These are phyloP conservation scores for Fomes fomentarius DNA, from an alignment of 1,284 basidiomycete genomes.

Conservation along the genomic window DNA sequence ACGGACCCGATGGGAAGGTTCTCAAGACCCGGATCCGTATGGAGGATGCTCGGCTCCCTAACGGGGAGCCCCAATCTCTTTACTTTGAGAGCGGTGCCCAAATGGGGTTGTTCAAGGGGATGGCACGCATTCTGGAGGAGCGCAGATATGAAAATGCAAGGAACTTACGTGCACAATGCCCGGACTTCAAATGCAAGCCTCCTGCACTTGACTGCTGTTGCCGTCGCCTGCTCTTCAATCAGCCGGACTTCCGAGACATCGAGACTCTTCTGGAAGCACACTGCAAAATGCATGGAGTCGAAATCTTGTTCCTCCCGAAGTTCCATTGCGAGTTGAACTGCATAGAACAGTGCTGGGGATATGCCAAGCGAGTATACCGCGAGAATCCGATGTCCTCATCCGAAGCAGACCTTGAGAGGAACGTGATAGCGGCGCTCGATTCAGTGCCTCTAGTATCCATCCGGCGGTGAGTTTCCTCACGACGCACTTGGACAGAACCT, in stretches of 20 bases:
- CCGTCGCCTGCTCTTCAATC: neutral
- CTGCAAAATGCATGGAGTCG: neutral
- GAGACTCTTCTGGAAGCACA: neutral
- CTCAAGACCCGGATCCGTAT: too few species aligned
- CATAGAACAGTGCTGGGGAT: slow-evolving; percentile 29
- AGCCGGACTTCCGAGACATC: slow-evolving; percentile 5
- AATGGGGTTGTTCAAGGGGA: slow-evolving; percentile 8
- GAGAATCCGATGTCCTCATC: slow-evolving; percentile 2
- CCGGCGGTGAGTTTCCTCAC: neutral
- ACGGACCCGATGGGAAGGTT: too few species aligned
- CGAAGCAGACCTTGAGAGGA: slow-evolving; percentile 16
- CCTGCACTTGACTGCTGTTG: slow-evolving; percentile 1
- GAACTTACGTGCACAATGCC: neutral
- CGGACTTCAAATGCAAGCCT: slow-evolving; percentile 4
- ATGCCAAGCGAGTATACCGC: slow-evolving; percentile 17
- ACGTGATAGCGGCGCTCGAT: slow-evolving; percentile 11
- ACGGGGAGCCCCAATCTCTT: too few species aligned
- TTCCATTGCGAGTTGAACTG: slow-evolving; percentile 26
- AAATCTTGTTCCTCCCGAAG: slow-evolving; percentile 18
- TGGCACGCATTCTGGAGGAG: slow-evolving; percentile 1
- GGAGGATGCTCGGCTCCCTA: too few species aligned
- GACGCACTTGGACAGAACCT: neutral
- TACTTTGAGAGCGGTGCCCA: too few species aligned
- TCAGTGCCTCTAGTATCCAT: slow-evolving; percentile 3
- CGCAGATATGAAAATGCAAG: neutral